phyloP scores from a whole-genome alignment of 495 filamentous ascomycete species.

The Lepidopterella palustris region DNA sequence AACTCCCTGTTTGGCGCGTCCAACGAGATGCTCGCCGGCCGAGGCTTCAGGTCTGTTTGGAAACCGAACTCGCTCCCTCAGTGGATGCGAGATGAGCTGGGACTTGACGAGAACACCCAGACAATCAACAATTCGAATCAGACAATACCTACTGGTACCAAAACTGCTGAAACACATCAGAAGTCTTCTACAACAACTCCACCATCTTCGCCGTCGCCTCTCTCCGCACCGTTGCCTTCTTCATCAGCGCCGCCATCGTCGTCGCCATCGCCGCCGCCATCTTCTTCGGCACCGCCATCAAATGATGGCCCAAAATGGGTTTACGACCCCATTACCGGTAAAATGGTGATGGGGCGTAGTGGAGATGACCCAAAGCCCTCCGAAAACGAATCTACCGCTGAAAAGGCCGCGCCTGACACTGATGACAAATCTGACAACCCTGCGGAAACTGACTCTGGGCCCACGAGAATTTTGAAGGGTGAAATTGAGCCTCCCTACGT shows the following conservation, averaged over 20 bases:
- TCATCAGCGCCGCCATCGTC: neutral
- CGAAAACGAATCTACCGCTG: too few species aligned
- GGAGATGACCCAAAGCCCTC: too few species aligned
- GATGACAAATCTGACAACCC: too few species aligned
- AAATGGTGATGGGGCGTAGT: neutral
- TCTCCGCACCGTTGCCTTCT: neutral
- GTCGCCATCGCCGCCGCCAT: neutral
- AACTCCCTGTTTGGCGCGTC: conserved; percentile 10
- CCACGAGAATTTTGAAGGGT: too few species aligned
- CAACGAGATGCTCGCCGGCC: conserved; percentile 6
- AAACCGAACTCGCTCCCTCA: conserved; percentile 1
- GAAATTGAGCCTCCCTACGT: too few species aligned
- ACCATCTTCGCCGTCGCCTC: neutral
- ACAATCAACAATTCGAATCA: neutral
- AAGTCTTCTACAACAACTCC: neutral
- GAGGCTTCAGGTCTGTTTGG: conserved; percentile 8
- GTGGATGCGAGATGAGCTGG: neutral
- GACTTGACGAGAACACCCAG: neutral
- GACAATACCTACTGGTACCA: neutral
- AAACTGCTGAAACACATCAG: neutral
- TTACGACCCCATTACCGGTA: neutral
- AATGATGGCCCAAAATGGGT: neutral
- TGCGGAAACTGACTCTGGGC: too few species aligned
- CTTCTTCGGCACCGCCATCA: neutral
- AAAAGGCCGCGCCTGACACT: too few species aligned